A percentile compares a stretch with the other conserved stretches of the same genome.
Conservation (phyloP, 139 green algal species). For the Auxenochlorella pyrenoidosa region DNA sequence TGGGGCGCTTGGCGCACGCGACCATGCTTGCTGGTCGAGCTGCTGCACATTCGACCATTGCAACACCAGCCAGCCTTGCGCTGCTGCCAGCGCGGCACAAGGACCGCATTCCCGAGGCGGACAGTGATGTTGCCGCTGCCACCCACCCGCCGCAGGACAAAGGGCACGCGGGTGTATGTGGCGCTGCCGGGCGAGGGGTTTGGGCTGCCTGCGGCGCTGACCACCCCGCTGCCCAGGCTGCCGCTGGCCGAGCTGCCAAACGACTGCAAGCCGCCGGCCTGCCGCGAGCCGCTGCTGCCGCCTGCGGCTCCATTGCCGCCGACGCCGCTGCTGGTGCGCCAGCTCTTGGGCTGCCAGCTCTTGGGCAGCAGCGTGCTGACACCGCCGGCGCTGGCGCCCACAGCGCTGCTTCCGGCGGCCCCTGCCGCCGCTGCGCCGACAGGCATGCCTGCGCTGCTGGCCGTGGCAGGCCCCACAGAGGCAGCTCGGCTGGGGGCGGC, state of each 20-base stretch:
- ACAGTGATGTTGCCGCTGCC: background rate
- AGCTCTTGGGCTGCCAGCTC: slow-evolving; percentile 49
- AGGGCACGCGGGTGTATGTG: slow-evolving; percentile 16
- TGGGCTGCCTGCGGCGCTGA: background rate
- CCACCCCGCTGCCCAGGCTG: background rate
- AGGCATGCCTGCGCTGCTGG: background rate
- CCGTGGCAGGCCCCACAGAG: background rate
- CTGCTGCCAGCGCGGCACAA: background rate
- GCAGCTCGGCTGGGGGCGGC: background rate
- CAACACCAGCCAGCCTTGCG: too few relatives aligned
- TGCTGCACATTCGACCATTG: too few relatives aligned
- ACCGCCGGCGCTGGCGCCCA: background rate
- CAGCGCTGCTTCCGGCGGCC: too few relatives aligned
- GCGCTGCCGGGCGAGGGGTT: slow-evolving; percentile 13
- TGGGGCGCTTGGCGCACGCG: too few relatives aligned
- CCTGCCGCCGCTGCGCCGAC: background rate
- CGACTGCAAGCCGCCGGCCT: background rate
- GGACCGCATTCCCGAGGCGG: background rate
- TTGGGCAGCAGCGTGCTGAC: slow-evolving; percentile 35
- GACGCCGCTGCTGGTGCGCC: slow-evolving; percentile 10
- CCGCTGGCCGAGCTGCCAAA: background rate
- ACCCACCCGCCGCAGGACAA: slow-evolving; percentile 33
- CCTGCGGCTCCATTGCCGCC: background rate
- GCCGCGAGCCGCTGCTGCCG: slow-evolving; percentile 5
- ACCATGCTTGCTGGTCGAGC: too few relatives aligned